Evolutionary conservation across 2,329 filamentous ascomycete genomes (phyloP), one percentile per base, ranked within the genome.

Genomic region (Clarireedia hainanense): DNA sequence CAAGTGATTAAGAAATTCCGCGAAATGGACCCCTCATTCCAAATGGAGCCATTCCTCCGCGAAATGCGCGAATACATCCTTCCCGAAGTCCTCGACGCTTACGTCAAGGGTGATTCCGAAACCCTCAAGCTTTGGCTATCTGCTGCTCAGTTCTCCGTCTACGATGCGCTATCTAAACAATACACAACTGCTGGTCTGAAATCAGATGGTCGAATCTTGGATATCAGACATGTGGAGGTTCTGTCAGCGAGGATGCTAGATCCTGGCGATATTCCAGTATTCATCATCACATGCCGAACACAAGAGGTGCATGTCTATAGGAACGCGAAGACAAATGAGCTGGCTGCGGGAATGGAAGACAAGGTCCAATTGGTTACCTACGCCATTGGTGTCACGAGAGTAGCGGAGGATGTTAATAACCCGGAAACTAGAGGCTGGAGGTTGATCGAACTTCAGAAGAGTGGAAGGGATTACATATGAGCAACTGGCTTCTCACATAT

Each of bases 331-430:
- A 86, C 86, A 1, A 86, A 86, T 61, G 80, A 96, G 72, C 81
- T 99, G 48, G 91, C 92, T 3, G 92, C 92, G 12, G 94, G 94
- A 45, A 97, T 96, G 91, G 94, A 99, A 73, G 94, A 99, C 74
- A 95, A 91, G 75, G 94, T 99, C 24, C 94, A 99, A 74, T 85
- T 96, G 64, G 94, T 99, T 63, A 97, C 94, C 2, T 99, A 99
- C 69, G 94, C 92, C 61, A 97, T 99, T 64, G 94, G 94, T 65
- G 88, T 99, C 58, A 99, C 94, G 3, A 80, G 94, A 62, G 84
- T 95, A 58, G 86, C 94, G 2, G 94, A 99, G 70, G 94, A 99
- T 65, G 92, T 97, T 64, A 92, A 86, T 77, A 97, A 99, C 72
- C 89, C 91, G 2, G 94, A 99, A 76, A 99, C 94, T 10, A 82